A percentile compares a stretch with the other conserved stretches of the same genome.
phyloP scores from a whole-genome alignment of 495 filamentous ascomycete species.

The Glarea lozoyensis region DNA sequence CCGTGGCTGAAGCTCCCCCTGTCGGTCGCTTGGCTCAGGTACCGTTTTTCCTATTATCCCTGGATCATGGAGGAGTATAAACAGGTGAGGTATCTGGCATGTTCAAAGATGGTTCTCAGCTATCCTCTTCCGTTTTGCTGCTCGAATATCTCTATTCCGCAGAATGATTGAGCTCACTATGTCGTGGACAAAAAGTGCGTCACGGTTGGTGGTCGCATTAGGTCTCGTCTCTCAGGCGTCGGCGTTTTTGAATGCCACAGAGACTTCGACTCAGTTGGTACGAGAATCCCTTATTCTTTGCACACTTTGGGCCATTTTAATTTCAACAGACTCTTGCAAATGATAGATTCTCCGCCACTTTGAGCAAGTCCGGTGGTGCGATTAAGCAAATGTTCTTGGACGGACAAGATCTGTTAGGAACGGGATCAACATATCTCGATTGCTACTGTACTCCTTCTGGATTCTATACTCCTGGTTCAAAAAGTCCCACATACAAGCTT shows the following conservation, averaged over 20 bases:
- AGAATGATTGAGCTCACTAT: too few species aligned
- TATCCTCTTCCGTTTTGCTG: too few species aligned
- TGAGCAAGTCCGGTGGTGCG: conserved; percentile 34
- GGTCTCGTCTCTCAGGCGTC: conserved; percentile 5
- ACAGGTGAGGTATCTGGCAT: too few species aligned
- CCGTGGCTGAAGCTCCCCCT: too few species aligned
- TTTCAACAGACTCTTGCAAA: conserved; percentile 32
- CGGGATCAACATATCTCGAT: conserved; percentile 47
- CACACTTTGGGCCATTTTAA: background rate
- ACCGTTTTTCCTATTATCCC: too few species aligned
- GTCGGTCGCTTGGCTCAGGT: too few species aligned
- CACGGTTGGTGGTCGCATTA: conserved; percentile 8
- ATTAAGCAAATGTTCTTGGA: conserved; percentile 36
- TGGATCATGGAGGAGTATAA: too few species aligned
- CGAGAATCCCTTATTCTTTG: background rate
- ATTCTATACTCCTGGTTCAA: conserved; percentile 42
- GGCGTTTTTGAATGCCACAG: conserved; percentile 23
- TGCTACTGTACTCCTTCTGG: conserved; percentile 50
- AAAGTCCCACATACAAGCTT: conserved; percentile 32
- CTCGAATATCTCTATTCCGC: too few species aligned
- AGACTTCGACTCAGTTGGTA: conserved; percentile 18
- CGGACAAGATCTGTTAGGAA: conserved; percentile 36
- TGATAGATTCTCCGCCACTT: conserved; percentile 34
- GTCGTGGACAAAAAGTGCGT: conserved; percentile 6
- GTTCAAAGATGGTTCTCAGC: too few species aligned